Percentiles rank a stretch among this genome's conserved stretches.
phyloP scores from a whole-genome alignment of 805 yeast species.

The Schwanniomyces vanrijiae region DNA sequence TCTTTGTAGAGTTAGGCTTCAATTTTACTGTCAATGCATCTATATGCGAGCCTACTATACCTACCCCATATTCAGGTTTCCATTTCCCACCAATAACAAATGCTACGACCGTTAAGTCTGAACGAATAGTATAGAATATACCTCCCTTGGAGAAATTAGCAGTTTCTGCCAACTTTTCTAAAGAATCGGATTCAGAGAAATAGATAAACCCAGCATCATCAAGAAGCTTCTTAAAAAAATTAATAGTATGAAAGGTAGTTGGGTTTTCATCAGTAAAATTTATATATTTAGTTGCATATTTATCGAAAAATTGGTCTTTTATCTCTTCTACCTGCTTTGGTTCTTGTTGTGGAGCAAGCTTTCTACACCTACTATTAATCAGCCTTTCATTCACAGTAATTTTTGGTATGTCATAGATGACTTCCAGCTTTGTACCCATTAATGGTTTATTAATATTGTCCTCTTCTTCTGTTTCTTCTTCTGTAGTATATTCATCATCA shows the following conservation, averaged over 20 bases:
- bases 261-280: constrained; percentile 37
- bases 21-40: constrained; percentile 69
- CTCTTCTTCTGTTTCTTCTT: constrained; percentile 3
- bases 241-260: constrained; percentile 40
- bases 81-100: constrained; percentile 68
- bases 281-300: constrained; percentile 22
- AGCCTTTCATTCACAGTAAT: background rate
- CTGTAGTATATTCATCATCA: constrained; percentile 6
- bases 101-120: constrained; percentile 67
- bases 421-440: background rate
- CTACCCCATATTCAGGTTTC: constrained; percentile 64
- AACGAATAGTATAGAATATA: constrained; percentile 53
- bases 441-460: background rate
- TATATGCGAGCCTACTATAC: constrained; percentile 71
- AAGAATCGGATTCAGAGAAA: constrained; percentile 20
- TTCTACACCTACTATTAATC: constrained; percentile 1
- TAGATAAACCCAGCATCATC: constrained; percentile 27
- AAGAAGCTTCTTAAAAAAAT: constrained; percentile 22
- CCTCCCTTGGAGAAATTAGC: constrained; percentile 10
- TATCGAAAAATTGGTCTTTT: constrained; percentile 13
- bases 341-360: background rate
- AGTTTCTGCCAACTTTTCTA: constrained; percentile 7
- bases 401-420: constrained; percentile 2
- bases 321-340: background rate
- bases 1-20: constrained; percentile 69